phyloP scores from a whole-genome alignment of 23 red algal species.

The Chondrus crispus region DNA sequence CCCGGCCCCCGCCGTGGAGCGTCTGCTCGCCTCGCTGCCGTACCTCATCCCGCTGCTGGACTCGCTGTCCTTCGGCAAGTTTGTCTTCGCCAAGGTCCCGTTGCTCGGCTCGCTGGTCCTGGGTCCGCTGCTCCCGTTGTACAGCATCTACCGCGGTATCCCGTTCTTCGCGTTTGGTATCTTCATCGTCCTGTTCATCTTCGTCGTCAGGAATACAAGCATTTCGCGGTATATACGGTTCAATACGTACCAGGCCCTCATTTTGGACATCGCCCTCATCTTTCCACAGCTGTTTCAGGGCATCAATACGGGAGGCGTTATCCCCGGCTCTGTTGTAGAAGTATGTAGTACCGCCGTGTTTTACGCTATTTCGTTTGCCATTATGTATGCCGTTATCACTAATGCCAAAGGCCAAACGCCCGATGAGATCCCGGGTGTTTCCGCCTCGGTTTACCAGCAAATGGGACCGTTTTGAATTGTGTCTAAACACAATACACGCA shows the following conservation, averaged over 20 bases:
- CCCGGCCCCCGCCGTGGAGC: slow-evolving; percentile 40
- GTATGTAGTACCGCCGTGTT: slow-evolving; percentile 65
- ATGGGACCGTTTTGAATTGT: slow-evolving; percentile 68
- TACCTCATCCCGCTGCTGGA: slow-evolving; percentile 97
- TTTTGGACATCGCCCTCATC: slow-evolving; percentile 92
- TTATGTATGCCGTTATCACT: slow-evolving; percentile 60
- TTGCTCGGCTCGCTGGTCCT: slow-evolving; percentile 58
- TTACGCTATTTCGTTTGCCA: slow-evolving; percentile 64
- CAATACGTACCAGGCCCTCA: slow-evolving; percentile 96
- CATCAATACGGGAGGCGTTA: not conserved
- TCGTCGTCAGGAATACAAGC: slow-evolving; percentile 81
- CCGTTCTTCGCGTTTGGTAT: slow-evolving; percentile 93
- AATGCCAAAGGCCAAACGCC: slow-evolving; percentile 72
- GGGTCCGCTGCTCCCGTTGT: slow-evolving; percentile 70
- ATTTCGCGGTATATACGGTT: slow-evolving; percentile 88
- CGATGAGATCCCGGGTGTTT: slow-evolving; percentile 81
- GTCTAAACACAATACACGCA: no score
- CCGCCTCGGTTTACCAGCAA: slow-evolving; percentile 74
- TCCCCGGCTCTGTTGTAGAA: slow-evolving; percentile 52
- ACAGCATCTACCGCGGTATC: slow-evolving; percentile 84
- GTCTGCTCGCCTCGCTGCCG: slow-evolving; percentile 68
- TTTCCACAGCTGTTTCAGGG: slow-evolving; percentile 87
- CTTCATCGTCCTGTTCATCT: slow-evolving; percentile 77
- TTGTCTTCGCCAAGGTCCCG: slow-evolving; percentile 80
- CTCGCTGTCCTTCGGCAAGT: slow-evolving; percentile 87